These are phyloP conservation scores for Cymbopogon flexuosus DNA, from an alignment of 202 grass and related monocot species.

Conservation along the genomic window DNA sequence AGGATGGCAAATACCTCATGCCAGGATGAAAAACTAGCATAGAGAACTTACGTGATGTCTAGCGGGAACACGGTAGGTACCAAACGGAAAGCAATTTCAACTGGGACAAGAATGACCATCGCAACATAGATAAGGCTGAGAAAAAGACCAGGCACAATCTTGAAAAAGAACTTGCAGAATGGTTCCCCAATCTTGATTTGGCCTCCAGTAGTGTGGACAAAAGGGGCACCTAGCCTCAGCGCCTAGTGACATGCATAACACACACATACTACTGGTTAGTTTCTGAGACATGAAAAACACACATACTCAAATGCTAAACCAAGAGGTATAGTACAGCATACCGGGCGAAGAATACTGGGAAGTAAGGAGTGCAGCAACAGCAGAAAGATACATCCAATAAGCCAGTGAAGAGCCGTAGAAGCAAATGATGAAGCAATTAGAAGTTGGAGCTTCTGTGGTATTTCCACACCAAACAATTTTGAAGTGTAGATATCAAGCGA, in stretches of 20 bases:
- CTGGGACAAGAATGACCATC: constrained; percentile 40
- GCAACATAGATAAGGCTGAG: constrained; percentile 14
- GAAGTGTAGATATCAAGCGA: constrained; percentile 43
- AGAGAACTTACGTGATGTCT: constrained; percentile 32
- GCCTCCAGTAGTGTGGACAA: constrained; percentile 9
- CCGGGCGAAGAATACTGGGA: constrained; percentile 8
- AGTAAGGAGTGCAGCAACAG: constrained; percentile 1
- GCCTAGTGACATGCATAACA: constrained; percentile 20
- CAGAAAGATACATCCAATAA: constrained; percentile 22
- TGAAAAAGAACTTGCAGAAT: constrained; percentile 25
- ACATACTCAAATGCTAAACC: neutral
- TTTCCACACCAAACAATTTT: constrained; percentile 32
- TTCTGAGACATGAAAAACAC: neutral
- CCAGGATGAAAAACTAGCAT: neutral
- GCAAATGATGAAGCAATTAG: constrained; percentile 25
- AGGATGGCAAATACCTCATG: constrained; percentile 2
- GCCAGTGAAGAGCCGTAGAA: constrained; percentile 37
- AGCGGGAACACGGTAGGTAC: constrained; percentile 39
- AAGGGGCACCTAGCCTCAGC: constrained; percentile 26
- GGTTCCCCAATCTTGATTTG: constrained; percentile 5
- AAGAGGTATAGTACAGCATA: neutral
- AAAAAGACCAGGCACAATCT: constrained; percentile 3
- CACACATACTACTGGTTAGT: neutral
- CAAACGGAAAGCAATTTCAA: constrained; percentile 27
- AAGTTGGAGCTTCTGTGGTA: constrained; percentile 27